phyloP scores from a whole-genome alignment of 345 rosid species.

The Hevea brasiliensis region DNA sequence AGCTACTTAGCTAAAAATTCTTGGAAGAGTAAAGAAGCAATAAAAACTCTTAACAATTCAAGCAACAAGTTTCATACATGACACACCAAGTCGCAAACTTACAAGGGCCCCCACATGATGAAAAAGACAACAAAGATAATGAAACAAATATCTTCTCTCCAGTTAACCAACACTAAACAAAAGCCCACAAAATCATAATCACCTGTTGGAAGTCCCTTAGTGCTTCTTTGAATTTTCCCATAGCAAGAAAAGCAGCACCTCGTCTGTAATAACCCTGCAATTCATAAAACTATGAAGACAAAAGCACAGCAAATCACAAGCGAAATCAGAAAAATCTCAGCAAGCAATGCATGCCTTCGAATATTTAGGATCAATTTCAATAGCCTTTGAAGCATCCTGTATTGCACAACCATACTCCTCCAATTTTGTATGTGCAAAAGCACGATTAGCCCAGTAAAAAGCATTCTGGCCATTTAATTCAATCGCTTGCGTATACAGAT shows the following conservation, averaged over 20 bases:
- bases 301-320: not conserved
- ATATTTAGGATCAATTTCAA: constrained; percentile 80
- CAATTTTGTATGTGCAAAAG: constrained; percentile 85
- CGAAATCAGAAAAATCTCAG: not conserved
- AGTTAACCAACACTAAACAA: not conserved
- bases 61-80: not conserved
- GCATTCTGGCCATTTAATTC: constrained; percentile 63
- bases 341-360: constrained; percentile 49
- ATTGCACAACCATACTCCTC: constrained; percentile 99
- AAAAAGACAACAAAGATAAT: not conserved
- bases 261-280: constrained; percentile 91
- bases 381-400: constrained; percentile 88
- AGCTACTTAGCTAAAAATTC: not conserved
- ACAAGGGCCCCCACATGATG: not conserved
- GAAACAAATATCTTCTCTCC: not conserved
- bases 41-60: not conserved
- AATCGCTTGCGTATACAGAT: constrained; percentile 79
- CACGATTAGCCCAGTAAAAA: constrained; percentile 96
- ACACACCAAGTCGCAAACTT: not conserved
- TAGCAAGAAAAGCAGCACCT: constrained; percentile 93
- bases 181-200: not conserved
- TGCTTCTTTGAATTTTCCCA: constrained; percentile 97
- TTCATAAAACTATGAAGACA: constrained; percentile 7
- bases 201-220: constrained; percentile 97
- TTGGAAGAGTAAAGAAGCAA: not conserved